Percentiles rank a stretch among this genome's conserved stretches.
Evolutionary conservation across 495 filamentous ascomycete genomes (phyloP).

Genomic region (Lentithecium fluviatile): DNA sequence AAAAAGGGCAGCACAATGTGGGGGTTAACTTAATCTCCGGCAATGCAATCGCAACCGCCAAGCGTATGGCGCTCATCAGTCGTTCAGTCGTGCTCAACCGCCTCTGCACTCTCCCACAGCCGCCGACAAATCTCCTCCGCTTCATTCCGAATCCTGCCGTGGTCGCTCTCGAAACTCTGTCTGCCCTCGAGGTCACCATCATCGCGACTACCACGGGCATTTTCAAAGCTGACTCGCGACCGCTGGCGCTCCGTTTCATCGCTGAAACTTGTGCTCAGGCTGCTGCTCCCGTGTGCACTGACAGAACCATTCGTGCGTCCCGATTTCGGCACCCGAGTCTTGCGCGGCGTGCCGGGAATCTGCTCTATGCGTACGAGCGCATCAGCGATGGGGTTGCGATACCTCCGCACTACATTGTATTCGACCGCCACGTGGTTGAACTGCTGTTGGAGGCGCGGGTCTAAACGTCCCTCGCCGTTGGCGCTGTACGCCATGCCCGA

Average conservation of each 20-base stretch:
- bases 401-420: conserved; percentile 65
- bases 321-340: conserved; percentile 46
- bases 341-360: conserved; percentile 45
- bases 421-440: conserved; percentile 64
- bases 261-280: conserved; percentile 30
- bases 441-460: conserved; percentile 54
- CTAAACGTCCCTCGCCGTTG: conserved; percentile 40
- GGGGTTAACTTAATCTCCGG: neutral
- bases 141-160: conserved; percentile 25
- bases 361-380: conserved; percentile 55
- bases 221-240: conserved; percentile 34
- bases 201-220: conserved; percentile 14
- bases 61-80: conserved; percentile 19
- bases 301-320: conserved; percentile 24
- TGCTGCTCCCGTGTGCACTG: conserved; percentile 16
- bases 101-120: conserved; percentile 36
- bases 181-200: conserved; percentile 27
- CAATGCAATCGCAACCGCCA: neutral
- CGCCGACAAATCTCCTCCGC: conserved; percentile 38
- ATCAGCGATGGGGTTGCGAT: conserved; percentile 63
- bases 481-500: conserved; percentile 43
- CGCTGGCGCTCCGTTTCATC: conserved; percentile 30
- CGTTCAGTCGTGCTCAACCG: conserved; percentile 34
- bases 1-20: neutral
- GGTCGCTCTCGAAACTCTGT: conserved; percentile 33